Conservation (phyloP, 139 green algal species). For the Chlamydomonas sp. region DNA sequence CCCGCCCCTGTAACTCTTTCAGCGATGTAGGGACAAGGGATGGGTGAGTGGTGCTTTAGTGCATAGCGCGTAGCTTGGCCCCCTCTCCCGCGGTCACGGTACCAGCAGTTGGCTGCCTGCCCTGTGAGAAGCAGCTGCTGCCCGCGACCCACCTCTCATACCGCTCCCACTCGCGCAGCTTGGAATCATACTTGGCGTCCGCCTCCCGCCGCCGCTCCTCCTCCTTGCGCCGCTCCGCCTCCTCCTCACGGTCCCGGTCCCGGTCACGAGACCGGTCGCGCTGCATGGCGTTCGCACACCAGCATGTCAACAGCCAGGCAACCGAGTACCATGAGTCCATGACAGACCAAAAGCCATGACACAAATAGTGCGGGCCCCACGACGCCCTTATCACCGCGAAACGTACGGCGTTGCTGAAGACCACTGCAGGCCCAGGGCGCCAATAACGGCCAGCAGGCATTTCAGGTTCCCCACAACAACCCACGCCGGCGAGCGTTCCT, state of each 20-base stretch:
- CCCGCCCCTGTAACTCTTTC: neutral
- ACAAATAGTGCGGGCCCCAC: neutral
- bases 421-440: too few species aligned
- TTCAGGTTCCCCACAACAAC: too few species aligned
- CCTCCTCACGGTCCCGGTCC: constrained; percentile 53
- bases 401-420: too few species aligned
- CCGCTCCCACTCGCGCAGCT: constrained; percentile 70
- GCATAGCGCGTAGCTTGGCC: too few species aligned
- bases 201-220: constrained; percentile 45
- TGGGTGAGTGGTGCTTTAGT: too few species aligned
- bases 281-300: neutral
- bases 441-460: too few species aligned
- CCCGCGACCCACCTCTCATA: constrained; percentile 56
- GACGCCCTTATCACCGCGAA: too few species aligned
- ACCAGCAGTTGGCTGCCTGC: too few species aligned
- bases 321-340: neutral
- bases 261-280: neutral
- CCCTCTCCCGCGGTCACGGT: too few species aligned
- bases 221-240: constrained; percentile 47
- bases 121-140: too few species aligned
- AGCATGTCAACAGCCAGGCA: neutral
- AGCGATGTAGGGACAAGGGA: neutral
- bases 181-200: constrained; percentile 62
- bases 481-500: constrained; percentile 2
- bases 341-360: neutral